Base-by-base conservation (phyloP, 176 grass and related monocot species). In the Aegilops umbellulata region DNA sequence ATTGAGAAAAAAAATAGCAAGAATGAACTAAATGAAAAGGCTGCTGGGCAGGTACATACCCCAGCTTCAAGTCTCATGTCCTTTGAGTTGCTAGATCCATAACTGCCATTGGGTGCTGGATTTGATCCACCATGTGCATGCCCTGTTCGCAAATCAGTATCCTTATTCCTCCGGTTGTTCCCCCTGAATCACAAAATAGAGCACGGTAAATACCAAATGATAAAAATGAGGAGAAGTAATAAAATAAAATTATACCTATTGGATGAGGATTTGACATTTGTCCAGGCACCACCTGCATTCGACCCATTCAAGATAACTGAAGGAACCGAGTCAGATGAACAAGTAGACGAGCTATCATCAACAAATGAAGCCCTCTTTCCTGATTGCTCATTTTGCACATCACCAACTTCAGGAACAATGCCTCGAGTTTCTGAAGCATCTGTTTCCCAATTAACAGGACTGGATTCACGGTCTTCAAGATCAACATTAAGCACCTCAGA, bases 311-410 rank as follows among this genome's bases (percentile, higher is more conserved):
- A 65, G 25, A 87, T 80, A 91, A 88, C 77, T 82, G 92, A 92
- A 74, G 86, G 92, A 82, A 92, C 85, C 0, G 92, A 96, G 41
- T 99, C 97, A 46, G 92, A 92, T 77, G 97, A 99, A 87, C 94
- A 92, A 67, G 94, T 94, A 8, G 92, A 99, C 41, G 97, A 93
- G 80, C 94, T 96, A 60, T 99, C 97, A 87, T 96, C 97, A 23
- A 92, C 69, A 73, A 86, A 61, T 74, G 82, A 86, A 73, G 76
- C 83, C 80, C 73, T 79, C 90, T 99, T 99, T 80, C 87, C 90
- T 57, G 58, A 90, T 81, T 96, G 87, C 15, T 89, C 88, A 88
- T 91, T 93, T 87, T 87, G 91, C 74, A 86, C 38, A 32, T 86
- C 86, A 86, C 70, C 64, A 88, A 38, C 89, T 83, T 62, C 90